These are phyloP conservation scores for Ascochyta clinopodiicola DNA, from an alignment of 2,329 filamentous ascomycete genomes.

Conservation along the genomic window DNA sequence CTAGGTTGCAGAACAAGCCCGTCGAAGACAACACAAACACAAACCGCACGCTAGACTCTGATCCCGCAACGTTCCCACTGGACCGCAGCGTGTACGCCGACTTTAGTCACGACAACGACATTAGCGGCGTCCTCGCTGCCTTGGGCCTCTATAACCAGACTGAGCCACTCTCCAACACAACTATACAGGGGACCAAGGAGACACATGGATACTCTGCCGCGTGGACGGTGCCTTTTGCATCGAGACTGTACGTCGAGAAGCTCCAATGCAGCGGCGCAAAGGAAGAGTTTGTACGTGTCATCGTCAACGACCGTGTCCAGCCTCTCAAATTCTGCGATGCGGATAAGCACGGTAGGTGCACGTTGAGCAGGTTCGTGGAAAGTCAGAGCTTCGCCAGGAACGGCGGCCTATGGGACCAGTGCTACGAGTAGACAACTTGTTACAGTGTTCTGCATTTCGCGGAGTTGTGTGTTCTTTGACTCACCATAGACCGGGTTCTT, in stretches of 20 bases:
- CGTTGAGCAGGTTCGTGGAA: slow-evolving; percentile 71
- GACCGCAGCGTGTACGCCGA: slow-evolving; percentile 75
- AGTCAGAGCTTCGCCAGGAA: slow-evolving; percentile 74
- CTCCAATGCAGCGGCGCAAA: slow-evolving; percentile 68
- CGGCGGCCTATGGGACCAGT: slow-evolving; percentile 77
- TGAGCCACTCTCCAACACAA: slow-evolving; percentile 53
- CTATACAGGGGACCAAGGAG: slow-evolving; percentile 57
- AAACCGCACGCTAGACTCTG: slow-evolving; percentile 76
- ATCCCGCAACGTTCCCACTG: slow-evolving; percentile 75
- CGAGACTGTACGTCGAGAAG: slow-evolving; percentile 86
- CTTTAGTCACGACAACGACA: slow-evolving; percentile 90
- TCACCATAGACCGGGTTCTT: not conserved
- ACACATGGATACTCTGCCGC: slow-evolving; percentile 74
- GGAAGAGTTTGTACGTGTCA: slow-evolving; percentile 76
- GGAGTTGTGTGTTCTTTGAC: not conserved
- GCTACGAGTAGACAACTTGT: slow-evolving; percentile 45
- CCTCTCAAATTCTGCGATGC: slow-evolving; percentile 72
- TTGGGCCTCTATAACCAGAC: slow-evolving; percentile 79
- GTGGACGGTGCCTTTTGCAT: slow-evolving; percentile 83
- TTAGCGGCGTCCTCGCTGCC: slow-evolving; percentile 77
- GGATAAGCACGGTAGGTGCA: slow-evolving; percentile 75
- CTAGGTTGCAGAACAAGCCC: slow-evolving; percentile 72
- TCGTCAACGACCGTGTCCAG: slow-evolving; percentile 85
- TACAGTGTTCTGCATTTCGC: not conserved
- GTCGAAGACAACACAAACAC: slow-evolving; percentile 77